Evolutionary conservation across 768 basidiomycete species (phyloP).

Genomic region (Trametes maxima): DNA sequence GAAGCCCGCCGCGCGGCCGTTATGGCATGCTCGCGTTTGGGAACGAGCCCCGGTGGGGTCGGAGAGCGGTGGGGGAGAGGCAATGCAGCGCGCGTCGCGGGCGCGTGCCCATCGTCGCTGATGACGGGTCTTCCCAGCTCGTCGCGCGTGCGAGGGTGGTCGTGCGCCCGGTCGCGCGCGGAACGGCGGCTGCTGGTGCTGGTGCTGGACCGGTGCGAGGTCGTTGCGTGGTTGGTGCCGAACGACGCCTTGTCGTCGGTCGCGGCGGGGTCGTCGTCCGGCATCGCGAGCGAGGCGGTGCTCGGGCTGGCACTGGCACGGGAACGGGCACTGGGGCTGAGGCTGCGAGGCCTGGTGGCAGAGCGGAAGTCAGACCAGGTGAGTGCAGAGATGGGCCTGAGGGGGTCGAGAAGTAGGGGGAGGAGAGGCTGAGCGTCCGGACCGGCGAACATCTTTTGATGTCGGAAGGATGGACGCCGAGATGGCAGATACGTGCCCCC

Average conservation of each 20-base stretch:
- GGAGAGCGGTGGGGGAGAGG: conserved; percentile 25
- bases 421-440: conserved; percentile 26
- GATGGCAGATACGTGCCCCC: conserved; percentile 20
- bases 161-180: neutral
- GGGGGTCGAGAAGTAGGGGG: conserved; percentile 26
- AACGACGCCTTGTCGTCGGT: conserved; percentile 4
- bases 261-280: conserved; percentile 9
- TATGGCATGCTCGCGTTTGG: conserved; percentile 21
- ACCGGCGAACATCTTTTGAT: conserved; percentile 30
- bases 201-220: conserved; percentile 24
- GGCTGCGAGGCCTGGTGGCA: conserved; percentile 17
- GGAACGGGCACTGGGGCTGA: neutral
- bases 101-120: conserved; percentile 2
- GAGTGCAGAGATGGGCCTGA: conserved; percentile 31
- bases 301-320: conserved; percentile 13
- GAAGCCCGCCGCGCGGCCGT: conserved; percentile 4
- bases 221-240: conserved; percentile 26
- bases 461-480: conserved; percentile 24
- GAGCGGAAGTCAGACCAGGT: conserved; percentile 32
- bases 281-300: conserved; percentile 7
- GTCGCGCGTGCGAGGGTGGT: conserved; percentile 4
- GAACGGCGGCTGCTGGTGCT: conserved; percentile 10
- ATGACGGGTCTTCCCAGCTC: conserved; percentile 19
- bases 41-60: conserved; percentile 28
- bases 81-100: conserved; percentile 18